Percentiles rank a stretch among this genome's conserved stretches.
Conservation (phyloP, 805 yeast species). For the Starmerella powellii region DNA sequence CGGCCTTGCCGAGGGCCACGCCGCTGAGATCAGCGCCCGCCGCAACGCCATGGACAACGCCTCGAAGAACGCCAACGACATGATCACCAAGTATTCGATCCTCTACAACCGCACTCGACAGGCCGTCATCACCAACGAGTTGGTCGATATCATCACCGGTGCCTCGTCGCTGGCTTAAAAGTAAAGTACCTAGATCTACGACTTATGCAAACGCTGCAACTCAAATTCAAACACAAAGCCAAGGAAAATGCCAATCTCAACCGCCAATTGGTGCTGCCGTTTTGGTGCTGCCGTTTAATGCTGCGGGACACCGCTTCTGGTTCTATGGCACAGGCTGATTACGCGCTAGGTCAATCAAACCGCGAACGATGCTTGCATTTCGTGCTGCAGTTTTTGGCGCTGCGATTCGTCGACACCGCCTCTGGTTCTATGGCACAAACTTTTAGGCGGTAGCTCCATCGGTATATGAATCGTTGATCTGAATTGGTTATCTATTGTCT, state of each 20-base stretch:
- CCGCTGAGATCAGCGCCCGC: constrained; percentile 95
- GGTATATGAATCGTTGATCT: no score
- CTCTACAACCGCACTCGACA: constrained; percentile 99
- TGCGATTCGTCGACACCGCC: no score
- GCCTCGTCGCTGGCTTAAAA: constrained; percentile 89
- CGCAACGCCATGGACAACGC: constrained; percentile 99
- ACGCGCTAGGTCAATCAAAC: no score
- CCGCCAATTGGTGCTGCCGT: no score
- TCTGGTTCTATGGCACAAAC: no score
- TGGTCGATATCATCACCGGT: constrained; percentile 99
- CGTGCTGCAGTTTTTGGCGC: no score
- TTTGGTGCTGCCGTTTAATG: no score
- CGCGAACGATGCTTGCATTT: no score
- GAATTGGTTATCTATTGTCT: not conserved
- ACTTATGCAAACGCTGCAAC: not conserved
- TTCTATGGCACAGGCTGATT: no score
- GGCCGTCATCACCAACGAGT: constrained; percentile 97
- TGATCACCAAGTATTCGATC: constrained; percentile 92
- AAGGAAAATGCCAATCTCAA: no score
- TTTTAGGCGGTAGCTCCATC: no score
- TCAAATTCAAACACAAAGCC: not conserved
- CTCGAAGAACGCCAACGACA: constrained; percentile 98
- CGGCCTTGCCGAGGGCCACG: constrained; percentile 96
- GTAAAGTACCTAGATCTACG: not conserved
- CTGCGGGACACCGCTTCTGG: no score